phyloP scores from a whole-genome alignment of 139 green algal species.

The Desmodesmus armatus region DNA sequence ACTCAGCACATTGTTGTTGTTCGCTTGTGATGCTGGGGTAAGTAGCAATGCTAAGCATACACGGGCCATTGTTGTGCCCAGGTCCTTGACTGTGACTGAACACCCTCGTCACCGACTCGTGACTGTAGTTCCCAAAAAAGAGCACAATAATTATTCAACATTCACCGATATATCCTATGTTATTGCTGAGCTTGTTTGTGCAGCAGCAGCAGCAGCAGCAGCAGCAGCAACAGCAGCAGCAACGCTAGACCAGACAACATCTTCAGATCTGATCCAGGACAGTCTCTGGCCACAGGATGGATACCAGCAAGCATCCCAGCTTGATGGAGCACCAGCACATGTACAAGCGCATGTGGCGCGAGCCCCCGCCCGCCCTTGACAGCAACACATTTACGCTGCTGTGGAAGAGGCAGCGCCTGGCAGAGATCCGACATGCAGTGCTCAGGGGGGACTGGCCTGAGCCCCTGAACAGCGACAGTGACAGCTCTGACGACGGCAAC shows the following conservation, averaged over 20 bases:
- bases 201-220: constrained; percentile 9
- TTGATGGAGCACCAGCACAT: background rate
- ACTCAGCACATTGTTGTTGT: too few relatives aligned
- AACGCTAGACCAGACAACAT: background rate
- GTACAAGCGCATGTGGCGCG: constrained; percentile 1
- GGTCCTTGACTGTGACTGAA: background rate
- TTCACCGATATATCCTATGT: too few relatives aligned
- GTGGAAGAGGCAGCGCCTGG: constrained; percentile 11
- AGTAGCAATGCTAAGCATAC: background rate
- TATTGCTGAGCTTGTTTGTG: too few relatives aligned
- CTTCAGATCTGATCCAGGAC: too few relatives aligned
- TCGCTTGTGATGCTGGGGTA: background rate
- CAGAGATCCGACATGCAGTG: constrained; percentile 24
- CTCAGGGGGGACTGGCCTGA: background rate
- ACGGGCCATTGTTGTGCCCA: too few relatives aligned
- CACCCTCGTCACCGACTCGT: too few relatives aligned
- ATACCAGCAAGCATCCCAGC: background rate
- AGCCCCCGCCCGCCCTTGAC: background rate
- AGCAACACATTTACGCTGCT: background rate
- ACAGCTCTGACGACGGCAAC: constrained; percentile 16
- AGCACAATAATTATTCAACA: background rate
- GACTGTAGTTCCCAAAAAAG: too few relatives aligned
- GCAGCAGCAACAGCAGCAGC: background rate
- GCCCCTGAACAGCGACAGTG: background rate
- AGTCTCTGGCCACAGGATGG: too few relatives aligned